Evolutionary conservation across 345 rosid species (phyloP), one percentile per base, ranked within the genome.

Genomic region (Trapa bicornis): DNA sequence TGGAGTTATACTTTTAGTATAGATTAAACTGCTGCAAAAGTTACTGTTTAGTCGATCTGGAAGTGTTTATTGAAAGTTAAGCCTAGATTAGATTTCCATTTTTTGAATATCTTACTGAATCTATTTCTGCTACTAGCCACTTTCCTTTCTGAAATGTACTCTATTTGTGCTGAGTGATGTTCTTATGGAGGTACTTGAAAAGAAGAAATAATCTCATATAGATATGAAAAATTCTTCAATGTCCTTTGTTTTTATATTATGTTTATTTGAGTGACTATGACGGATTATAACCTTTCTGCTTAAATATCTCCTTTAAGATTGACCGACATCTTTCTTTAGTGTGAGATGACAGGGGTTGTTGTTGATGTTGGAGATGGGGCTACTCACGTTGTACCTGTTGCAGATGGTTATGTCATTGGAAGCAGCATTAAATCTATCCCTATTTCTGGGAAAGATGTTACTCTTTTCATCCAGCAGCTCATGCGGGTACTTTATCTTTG

Each of bases 271-370:
- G 32, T 54, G 3, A 32, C 15, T 58, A 29, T 47, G 37, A 36
- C 17, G 52, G 17, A 29, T 43, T 13, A 53, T 11, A 2, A 22
- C 52, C 22, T 36, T 50, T 36, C 29, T 22, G 29, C 29, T 22
- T 22, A 22, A 22, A 22, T 22, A 22, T 64, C 11, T 71, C 35
- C 72, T 60, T 75, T 70, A 74, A 66, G 72, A 77, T 77, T 88
- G 83, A 87, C 82, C 71, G 50, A 70, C 57, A 65, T 37, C 78
- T 84, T 62, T 77, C 65, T 67, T 73, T 79, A 93, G 98, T 90
- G 98, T 82, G 98, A 93, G 92, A 90, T 93, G 98, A 93, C 97
- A 88, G 98, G 97, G 72, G 97, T 94, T 69, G 95, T 94, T 42
- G 95, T 91, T 47, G 99, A 94, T 84, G 85, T 91, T 79, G 97